Base-by-base conservation (phyloP, 768 basidiomycete species). In the Leccinum broughii region DNA sequence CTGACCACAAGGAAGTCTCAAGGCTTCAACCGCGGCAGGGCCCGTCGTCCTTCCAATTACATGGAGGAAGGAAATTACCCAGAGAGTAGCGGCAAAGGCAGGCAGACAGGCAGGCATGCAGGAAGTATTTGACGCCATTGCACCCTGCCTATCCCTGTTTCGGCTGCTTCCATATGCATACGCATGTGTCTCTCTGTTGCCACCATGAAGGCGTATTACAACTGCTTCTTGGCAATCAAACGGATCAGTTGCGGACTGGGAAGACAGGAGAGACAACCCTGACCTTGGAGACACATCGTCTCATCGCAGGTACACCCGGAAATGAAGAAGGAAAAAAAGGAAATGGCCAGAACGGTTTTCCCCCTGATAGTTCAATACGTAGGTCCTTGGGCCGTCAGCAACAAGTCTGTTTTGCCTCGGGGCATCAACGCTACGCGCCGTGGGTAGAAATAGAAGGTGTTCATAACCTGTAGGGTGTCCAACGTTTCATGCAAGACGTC, bases 1-100 rank as follows among this genome's bases (percentile, higher is more conserved):
- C 52, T 28, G 26, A 59, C 60, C 68, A 53, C 68, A 69, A 69
- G 64, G 68, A 69, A 50, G 61, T 64, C 69, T 71, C 61, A 54
- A 62, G 69, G 69, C 65, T 46, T 46, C 20, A 51, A 71, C 62
- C 67, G 57, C 68, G 51, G 70, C 62, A 48, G 44, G 58, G 53
- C 32, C 13, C 35, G 44, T n/a, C 49, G 15, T 50, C 39, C 54
- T 54, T 44, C 35, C 53, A 39, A 39, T 24, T 48, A 55, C 53
- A 62, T 55, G 24, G 55, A 54, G 6, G 46, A 51, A 62, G 59
- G 61, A 61, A 57, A 70, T 69, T 46, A 57, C 52, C 44, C 44
- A 46, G 28, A 34, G 44, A 35, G 41, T 46, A 56, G 56, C 49
- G 37, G 54, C 46, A 46, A 46, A 46, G 20, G 44, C 44, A 44